phyloP scores from a whole-genome alignment of 768 basidiomycete genomes.

The Hygrophoropsis aurantiaca region DNA sequence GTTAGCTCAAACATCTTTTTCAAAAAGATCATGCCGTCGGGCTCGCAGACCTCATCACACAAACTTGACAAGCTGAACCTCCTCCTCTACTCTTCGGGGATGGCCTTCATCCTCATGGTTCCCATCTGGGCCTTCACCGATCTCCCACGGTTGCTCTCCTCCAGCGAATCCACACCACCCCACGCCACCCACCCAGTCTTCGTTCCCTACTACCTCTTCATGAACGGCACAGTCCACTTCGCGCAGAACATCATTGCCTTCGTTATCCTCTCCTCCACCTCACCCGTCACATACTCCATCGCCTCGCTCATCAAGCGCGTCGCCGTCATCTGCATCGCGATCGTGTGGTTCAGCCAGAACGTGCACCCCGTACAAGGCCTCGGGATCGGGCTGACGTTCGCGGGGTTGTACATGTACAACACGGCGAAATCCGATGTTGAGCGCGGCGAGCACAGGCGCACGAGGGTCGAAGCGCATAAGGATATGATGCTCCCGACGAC shows the following conservation, averaged over 20 bases:
- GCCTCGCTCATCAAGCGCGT: slow-evolving; percentile 98
- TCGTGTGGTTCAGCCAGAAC: slow-evolving; percentile 92
- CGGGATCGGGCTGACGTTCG: slow-evolving; percentile 89
- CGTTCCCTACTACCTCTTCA: slow-evolving; percentile 78
- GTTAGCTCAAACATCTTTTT: slow-evolving; percentile 99
- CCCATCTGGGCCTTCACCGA: slow-evolving; percentile 94
- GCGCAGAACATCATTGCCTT: slow-evolving; percentile 98
- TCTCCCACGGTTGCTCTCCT: slow-evolving; percentile 62
- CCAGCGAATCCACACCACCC: slow-evolving; percentile 35
- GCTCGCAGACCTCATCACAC: slow-evolving; percentile 51
- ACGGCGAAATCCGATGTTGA: slow-evolving; percentile 90
- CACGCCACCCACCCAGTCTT: slow-evolving; percentile 50
- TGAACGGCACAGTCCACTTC: slow-evolving; percentile 96
- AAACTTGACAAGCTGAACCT: slow-evolving; percentile 98
- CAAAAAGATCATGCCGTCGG: slow-evolving; percentile 92
- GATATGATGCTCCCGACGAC: slow-evolving; percentile 71
- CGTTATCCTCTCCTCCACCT: slow-evolving; percentile 91
- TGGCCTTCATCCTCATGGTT: slow-evolving; percentile 95
- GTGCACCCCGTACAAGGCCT: slow-evolving; percentile 82
- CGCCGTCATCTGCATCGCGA: slow-evolving; percentile 95
- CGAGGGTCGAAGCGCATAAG: slow-evolving; percentile 70
- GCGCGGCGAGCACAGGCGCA: slow-evolving; percentile 86
- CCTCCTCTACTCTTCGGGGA: slow-evolving; percentile 88
- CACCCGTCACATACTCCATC: slow-evolving; percentile 98
- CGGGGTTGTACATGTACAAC: slow-evolving; percentile 96